Evolutionary conservation across 2,329 filamentous ascomycete species (phyloP).

Genomic region (Pseudocercospora macadamiae): DNA sequence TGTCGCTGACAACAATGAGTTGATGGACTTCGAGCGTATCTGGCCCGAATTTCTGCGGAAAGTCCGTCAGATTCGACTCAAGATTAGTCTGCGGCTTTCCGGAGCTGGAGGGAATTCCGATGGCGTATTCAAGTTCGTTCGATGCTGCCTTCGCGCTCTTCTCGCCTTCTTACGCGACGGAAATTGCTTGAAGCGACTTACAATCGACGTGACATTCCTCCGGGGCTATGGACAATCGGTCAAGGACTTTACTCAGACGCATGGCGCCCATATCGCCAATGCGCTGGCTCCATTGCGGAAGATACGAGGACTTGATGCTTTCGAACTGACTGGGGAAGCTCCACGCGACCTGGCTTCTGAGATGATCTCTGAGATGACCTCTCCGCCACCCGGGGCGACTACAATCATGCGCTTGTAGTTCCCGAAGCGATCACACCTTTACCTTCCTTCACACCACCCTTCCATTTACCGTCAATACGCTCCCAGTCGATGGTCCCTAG

Average conservation of each 20-base stretch:
- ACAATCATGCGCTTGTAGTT: not conserved
- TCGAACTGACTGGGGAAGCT: not conserved
- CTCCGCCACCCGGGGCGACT: not conserved
- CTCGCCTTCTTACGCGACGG: too few species aligned
- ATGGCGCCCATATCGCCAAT: not conserved
- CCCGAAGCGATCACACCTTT: conserved; percentile 8
- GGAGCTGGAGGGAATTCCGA: too few species aligned
- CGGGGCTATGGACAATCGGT: too few species aligned
- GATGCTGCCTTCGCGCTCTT: too few species aligned
- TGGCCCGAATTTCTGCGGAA: not conserved
- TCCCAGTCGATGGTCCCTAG: conserved; percentile 41
- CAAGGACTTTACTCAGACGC: too few species aligned
- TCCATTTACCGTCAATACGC: conserved; percentile 38
- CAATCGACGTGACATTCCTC: too few species aligned
- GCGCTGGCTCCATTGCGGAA: not conserved
- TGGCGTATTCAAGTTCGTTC: too few species aligned
- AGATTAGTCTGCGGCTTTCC: not conserved
- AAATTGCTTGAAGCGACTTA: too few species aligned
- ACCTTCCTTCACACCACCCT: conserved; percentile 33
- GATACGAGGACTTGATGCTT: not conserved
- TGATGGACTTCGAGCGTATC: not conserved
- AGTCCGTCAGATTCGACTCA: not conserved
- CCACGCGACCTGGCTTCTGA: not conserved
- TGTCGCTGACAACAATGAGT: too few species aligned
- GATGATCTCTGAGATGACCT: not conserved